Evolutionary conservation across 2,329 filamentous ascomycete species (phyloP).

Genomic region (Seiridium unicorne): DNA sequence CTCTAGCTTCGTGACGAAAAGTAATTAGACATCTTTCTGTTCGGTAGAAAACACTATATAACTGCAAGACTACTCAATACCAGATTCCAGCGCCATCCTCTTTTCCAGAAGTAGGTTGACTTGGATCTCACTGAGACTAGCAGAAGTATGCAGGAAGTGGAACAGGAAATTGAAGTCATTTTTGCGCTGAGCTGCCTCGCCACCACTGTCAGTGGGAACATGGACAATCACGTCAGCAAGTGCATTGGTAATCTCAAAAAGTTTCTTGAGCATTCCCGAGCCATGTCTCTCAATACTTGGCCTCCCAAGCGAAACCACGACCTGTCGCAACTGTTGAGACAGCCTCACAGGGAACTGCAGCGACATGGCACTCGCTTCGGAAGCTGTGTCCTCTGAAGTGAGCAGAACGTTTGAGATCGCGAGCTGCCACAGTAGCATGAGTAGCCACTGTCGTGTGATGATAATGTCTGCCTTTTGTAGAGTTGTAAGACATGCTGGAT

Average conservation of each 20-base stretch:
- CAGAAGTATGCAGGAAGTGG: background rate
- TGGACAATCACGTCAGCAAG: conserved; percentile 1
- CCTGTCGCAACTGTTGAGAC: background rate
- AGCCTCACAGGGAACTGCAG: background rate
- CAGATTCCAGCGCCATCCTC: background rate
- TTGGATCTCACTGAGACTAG: background rate
- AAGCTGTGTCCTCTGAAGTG: background rate
- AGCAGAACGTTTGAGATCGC: background rate
- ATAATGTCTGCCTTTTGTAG: conserved; percentile 1
- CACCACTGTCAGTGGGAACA: background rate
- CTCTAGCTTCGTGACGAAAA: too few species aligned
- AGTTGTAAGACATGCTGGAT: background rate
- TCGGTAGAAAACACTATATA: too few species aligned
- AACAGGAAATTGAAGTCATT: conserved; percentile 3
- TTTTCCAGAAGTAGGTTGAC: background rate
- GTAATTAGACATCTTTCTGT: too few species aligned
- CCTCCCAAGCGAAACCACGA: background rate
- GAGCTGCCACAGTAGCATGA: conserved; percentile 3
- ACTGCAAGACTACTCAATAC: background rate
- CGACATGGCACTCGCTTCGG: background rate
- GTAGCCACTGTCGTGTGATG: conserved; percentile 1
- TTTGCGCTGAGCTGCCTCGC: background rate
- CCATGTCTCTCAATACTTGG: background rate
- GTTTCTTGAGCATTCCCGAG: background rate
- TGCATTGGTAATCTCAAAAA: conserved; percentile 1